Evolutionary conservation across 2,329 filamentous ascomycete genomes (phyloP), one percentile per base, ranked within the genome.

Genomic region (Penicillium sp.): DNA sequence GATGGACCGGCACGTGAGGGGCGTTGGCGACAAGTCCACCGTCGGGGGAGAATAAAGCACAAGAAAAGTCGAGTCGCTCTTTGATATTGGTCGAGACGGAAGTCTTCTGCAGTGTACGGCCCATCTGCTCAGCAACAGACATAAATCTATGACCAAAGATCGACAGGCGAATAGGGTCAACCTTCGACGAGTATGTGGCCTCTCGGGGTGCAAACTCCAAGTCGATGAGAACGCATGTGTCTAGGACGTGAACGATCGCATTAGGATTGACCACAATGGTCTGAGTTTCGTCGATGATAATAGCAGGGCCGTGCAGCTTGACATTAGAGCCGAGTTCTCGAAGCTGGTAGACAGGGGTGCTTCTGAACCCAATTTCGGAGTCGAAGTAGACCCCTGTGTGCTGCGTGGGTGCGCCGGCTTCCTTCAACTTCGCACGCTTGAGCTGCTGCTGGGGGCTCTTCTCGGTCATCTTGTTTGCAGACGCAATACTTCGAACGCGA

Each of bases 181-280:
- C 68, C 8, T 61, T 63, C 2, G 66, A 62, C n/a, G n/a, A n/a
- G n/a, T n/a, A n/a, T n/a, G n/a, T n/a, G 3, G 60, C 50, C 3
- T 48, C 32, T 1, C 47, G 50, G 8, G 56, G 51, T 17, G 58
- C 61, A 1, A 57, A 51, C 48, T 86, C 84, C 33, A 94, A 82
- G 58, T 96, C 91, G 65, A 97, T 92, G 6, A 97, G 82, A 7
- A 97, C 90, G 63, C 96, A 93, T 0, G 91, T 96, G 56, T 90
- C 81, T n/a, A 96, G 85, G 26, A 96, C 80, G 20, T 91, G 74
- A 0, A 92, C 93, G 17, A 84, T 84, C 2, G 91, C 84, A 24
- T 83, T 83, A 0, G 92, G 93, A 0, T 90, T 89, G 2, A 97
- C 86, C 0, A 97, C 90, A 56, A 97, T 94, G 0, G 93, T 97